Evolutionary conservation across 257 asterid species (phyloP), one percentile per base, ranked within the genome.

Genomic region (Perilla frutescens): DNA sequence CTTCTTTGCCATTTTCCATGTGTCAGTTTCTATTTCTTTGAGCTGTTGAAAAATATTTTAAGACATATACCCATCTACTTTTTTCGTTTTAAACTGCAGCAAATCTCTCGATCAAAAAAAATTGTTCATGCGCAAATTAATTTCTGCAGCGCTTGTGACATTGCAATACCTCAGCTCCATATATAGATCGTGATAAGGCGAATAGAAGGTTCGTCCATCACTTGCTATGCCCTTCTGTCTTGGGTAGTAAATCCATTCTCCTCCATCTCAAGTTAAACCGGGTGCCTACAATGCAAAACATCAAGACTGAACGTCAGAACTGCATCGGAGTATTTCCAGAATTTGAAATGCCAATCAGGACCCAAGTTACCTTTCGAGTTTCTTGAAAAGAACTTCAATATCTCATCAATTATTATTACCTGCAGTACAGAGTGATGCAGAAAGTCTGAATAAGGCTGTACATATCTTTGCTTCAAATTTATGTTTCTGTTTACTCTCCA

Each of bases 351-450:
- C 3, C 36, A 51, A 55, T 10, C 15, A 10, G 65, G 40, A 43
- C 14, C 29, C 70, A 57, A 10, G 49, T 76, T 81, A 89, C 91
- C 92, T 55, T 74, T 76, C 29, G 91, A 53, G 11, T 75, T 81
- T 79, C 99, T 87, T n/a, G 99, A 92, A 71, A 92, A 76, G 84
- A 90, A 89, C 89, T 95, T 95, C 85, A 95, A 77, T 72, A 95
- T 83, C 89, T 92, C 99, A 81, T 95, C 99, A 29, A 95, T 92
- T 61, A 95, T 77, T 78, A 95, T 92, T 68, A 92, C 99, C 97
- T 94, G 87, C 75, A 87, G 68, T 44, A 68, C 51, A 44, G 75
- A 53, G 70, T 55, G 6, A 12, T 51, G 29, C 11, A 45, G 29
- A 58, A 60, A 32, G 61, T 59, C 56, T 7, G 50, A 31, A 29